Percentiles rank a stretch among this genome's conserved stretches.
phyloP scores from a whole-genome alignment of 1,284 basidiomycete genomes.

The Pulveroboletus sp. region DNA sequence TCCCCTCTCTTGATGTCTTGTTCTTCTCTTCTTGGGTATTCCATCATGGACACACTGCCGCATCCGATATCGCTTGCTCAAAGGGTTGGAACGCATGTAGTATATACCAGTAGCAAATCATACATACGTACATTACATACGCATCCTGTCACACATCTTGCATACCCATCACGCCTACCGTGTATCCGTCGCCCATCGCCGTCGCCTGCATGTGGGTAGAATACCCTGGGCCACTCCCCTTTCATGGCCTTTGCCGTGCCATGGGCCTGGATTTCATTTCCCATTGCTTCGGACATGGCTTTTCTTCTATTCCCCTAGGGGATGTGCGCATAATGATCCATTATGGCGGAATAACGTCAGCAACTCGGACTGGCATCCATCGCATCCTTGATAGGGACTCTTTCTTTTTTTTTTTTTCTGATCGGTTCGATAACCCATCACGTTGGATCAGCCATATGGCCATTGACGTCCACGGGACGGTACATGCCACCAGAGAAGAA shows the following conservation, averaged over 20 bases:
- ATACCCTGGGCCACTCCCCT: constrained; percentile 1
- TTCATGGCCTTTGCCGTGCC: neutral
- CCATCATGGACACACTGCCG: constrained; percentile 19
- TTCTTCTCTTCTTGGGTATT: constrained; percentile 25
- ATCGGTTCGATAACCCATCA: constrained; percentile 11
- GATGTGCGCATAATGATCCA: neutral
- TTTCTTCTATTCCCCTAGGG: neutral
- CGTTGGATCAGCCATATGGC: neutral
- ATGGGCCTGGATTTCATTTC: constrained; percentile 12
- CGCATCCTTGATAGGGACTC: constrained; percentile 3
- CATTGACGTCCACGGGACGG: too few relatives aligned
- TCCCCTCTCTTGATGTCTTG: constrained; percentile 28
- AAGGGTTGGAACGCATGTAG: constrained; percentile 32
- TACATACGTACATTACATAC: constrained; percentile 25
- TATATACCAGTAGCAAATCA: constrained; percentile 22
- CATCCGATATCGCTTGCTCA: constrained; percentile 24
- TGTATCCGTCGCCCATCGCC: constrained; percentile 5
- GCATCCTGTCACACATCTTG: constrained; percentile 19
- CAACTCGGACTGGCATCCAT: neutral
- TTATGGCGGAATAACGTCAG: constrained; percentile 6
- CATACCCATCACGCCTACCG: constrained; percentile 9
- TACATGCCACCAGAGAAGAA: neutral
- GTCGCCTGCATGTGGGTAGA: neutral
- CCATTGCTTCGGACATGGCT: constrained; percentile 3
- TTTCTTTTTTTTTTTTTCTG: constrained; percentile 6